Percentiles rank a stretch among this genome's conserved stretches.
Conservation (phyloP, 441 rosid species). For the Lepidium campestre region DNA sequence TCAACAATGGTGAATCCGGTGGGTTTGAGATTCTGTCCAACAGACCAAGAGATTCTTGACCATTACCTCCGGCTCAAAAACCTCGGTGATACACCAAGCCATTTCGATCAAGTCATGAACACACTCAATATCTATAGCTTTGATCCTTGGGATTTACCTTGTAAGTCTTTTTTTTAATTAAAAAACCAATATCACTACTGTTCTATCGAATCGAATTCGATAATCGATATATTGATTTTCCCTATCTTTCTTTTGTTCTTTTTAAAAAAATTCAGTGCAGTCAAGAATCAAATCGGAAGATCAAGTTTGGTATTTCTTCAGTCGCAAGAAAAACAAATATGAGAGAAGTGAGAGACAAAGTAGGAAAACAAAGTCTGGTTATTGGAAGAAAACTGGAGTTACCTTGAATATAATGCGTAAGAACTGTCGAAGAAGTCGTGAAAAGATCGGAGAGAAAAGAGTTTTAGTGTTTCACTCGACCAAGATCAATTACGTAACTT, state of each 20-base stretch:
- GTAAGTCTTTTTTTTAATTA: constrained; percentile 5
- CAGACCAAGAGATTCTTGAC: too few species aligned
- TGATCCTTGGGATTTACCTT: constrained; percentile 50
- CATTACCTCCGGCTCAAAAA: too few species aligned
- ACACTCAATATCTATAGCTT: constrained; percentile 13
- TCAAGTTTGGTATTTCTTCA: constrained; percentile 43
- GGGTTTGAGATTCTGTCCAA: too few species aligned
- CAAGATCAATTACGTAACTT: too few species aligned
- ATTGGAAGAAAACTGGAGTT: constrained; percentile 51
- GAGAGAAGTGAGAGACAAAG: constrained; percentile 4
- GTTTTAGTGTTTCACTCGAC: too few species aligned
- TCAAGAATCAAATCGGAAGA: constrained; percentile 23
- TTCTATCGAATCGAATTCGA: too few species aligned
- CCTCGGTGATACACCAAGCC: neutral
- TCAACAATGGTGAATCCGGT: too few species aligned
- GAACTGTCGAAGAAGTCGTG: too few species aligned
- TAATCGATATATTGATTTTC: too few species aligned
- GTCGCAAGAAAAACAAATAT: constrained; percentile 7
- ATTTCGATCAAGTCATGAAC: neutral
- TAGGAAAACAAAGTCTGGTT: constrained; percentile 36
- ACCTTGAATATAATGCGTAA: constrained; percentile 21
- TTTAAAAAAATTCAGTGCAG: neutral
- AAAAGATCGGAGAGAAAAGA: too few species aligned
- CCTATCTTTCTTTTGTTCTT: too few species aligned
- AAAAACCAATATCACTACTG: too few species aligned